Evolutionary conservation across 768 basidiomycete genomes (phyloP).

Genomic region (Crassisporium funariophilum): DNA sequence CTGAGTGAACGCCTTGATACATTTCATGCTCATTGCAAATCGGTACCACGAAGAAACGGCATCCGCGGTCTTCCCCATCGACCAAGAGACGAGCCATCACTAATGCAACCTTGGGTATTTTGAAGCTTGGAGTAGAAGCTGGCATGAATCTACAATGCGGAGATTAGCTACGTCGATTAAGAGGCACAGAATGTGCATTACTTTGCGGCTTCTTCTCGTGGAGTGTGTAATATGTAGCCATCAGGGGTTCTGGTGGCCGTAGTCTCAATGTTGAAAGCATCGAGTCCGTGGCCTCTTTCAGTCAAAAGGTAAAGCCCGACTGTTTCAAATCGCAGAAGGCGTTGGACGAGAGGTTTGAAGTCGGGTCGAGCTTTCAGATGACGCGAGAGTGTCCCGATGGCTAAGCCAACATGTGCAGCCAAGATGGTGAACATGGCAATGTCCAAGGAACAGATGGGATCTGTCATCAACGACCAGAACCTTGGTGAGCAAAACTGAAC

Average conservation of each 20-base stretch:
- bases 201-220: slow-evolving; percentile 61
- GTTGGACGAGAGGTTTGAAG: slow-evolving; percentile 47
- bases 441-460: slow-evolving; percentile 53
- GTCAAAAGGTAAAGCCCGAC: slow-evolving; percentile 56
- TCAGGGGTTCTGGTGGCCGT: slow-evolving; percentile 52
- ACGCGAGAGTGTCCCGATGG: slow-evolving; percentile 55
- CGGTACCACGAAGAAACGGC: slow-evolving; percentile 57
- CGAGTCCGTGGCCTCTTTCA: slow-evolving; percentile 62
- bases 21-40: slow-evolving; percentile 55
- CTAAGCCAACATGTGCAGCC: slow-evolving; percentile 51
- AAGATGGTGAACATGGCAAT: slow-evolving; percentile 56
- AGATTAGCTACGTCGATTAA: slow-evolving; percentile 7
- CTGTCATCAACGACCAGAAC: slow-evolving; percentile 57
- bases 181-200: slow-evolving; percentile 26
- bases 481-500: slow-evolving; percentile 48
- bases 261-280: slow-evolving; percentile 62
- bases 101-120: slow-evolving; percentile 55
- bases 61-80: slow-evolving; percentile 49
- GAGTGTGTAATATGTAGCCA: slow-evolving; percentile 58
- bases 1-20: slow-evolving; percentile 53
- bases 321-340: slow-evolving; percentile 53
- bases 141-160: slow-evolving; percentile 54
- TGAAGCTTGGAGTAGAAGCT: slow-evolving; percentile 53
- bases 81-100: slow-evolving; percentile 60
- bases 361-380: slow-evolving; percentile 52